Evolutionary conservation across 2,329 filamentous ascomycete species (phyloP), one percentile per base, ranked within the genome.

Genomic region (Pyrenophora tritici-repentis): DNA sequence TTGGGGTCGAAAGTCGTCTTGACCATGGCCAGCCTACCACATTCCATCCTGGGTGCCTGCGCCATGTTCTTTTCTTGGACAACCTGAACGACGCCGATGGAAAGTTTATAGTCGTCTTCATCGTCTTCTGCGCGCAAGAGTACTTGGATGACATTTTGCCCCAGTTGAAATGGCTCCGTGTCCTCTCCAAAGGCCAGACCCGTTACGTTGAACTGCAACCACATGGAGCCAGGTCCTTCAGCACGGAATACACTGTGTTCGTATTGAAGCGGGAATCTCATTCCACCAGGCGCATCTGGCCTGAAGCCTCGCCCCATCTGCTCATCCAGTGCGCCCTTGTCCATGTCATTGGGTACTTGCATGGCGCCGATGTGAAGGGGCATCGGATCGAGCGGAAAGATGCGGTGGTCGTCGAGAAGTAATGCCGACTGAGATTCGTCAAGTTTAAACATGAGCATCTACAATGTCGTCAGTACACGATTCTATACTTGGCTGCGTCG

Each of bases 151-250:
- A 68, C 45, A 39, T 61, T 66, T 40, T 64, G 67, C 12, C 53
- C 56, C 29, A 69, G 43, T 7, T 44, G 42, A 10, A 55, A 24
- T 7, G 46, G 47, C 8, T 50, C 50, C 4, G 40, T 38, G 4
- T 12, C 34, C 32, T 49, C 32, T 0, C 44, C 50, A 20, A 42
- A 48, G 3, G 47, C 42, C 13, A 65, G 46, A 4, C 56, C 57
- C 6, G 55, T 64, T n/a, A 68, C 42, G n/a, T 71, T 63, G 40
- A 71, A 63, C 34, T 71, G 68, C 6, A 71, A 10, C 55, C 57
- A 64, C 17, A 58, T 38, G 33, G 56, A 45, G n/a, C 48, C 52
- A 6, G 31, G 20, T 8, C 36, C 35, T 2, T 62, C 24, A 3
- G 60, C 61, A 8, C 53, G 59, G 10, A 68, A 51, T 3, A 65